phyloP scores from a whole-genome alignment of 345 rosid species.

The Triadica sebifera region DNA sequence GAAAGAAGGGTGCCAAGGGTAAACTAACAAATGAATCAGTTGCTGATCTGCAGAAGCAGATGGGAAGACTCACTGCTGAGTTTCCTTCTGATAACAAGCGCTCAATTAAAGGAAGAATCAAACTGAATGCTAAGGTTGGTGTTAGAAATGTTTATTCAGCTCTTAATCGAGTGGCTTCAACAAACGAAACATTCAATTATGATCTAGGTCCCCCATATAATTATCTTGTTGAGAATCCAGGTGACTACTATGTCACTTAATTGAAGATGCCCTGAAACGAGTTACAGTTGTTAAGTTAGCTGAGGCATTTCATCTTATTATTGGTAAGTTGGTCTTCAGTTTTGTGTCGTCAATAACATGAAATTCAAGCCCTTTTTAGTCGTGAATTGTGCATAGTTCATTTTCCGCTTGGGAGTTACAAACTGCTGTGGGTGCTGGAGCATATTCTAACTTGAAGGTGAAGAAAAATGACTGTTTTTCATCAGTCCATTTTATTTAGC shows the following conservation, averaged over 20 bases:
- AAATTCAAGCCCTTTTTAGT: slow-evolving; percentile 20
- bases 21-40: slow-evolving; percentile 69
- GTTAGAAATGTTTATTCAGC: slow-evolving; percentile 36
- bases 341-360: slow-evolving; percentile 19
- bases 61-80: slow-evolving; percentile 89
- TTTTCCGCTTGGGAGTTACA: slow-evolving; percentile 16
- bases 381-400: slow-evolving; percentile 26
- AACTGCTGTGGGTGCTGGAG: slow-evolving; percentile 19
- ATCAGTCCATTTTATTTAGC: slow-evolving; percentile 19
- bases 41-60: slow-evolving; percentile 90
- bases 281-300: not conserved
- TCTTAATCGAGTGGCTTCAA: slow-evolving; percentile 41
- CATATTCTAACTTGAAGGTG: slow-evolving; percentile 27
- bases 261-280: not conserved
- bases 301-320: slow-evolving; percentile 16
- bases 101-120: slow-evolving; percentile 60
- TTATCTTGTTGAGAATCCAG: slow-evolving; percentile 60
- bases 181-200: slow-evolving; percentile 48
- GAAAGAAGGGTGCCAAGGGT: slow-evolving; percentile 80
- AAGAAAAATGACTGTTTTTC: slow-evolving; percentile 20
- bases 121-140: slow-evolving; percentile 44
- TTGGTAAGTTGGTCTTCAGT: slow-evolving; percentile 2
- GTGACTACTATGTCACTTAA: slow-evolving; percentile 58
- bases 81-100: slow-evolving; percentile 81
- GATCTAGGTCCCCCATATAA: slow-evolving; percentile 61